Conservation (phyloP, 768 basidiomycete genomes). For the Tulasnella sp. region DNA sequence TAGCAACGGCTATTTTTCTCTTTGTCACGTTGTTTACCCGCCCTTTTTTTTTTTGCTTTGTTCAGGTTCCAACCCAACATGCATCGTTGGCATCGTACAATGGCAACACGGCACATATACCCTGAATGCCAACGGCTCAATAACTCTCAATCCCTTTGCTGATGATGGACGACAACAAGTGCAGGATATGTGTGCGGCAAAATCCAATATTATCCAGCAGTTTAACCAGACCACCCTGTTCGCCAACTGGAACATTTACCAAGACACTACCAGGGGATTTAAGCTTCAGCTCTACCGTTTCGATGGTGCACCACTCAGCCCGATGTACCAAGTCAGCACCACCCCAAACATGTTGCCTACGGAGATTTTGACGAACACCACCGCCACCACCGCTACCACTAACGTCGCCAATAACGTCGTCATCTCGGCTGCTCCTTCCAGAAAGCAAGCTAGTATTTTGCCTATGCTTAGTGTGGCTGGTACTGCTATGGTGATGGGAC, state of each 20-base stretch:
- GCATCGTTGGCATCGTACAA: conserved; percentile 79
- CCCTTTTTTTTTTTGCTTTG: conserved; percentile 7
- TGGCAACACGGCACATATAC: conserved; percentile 83
- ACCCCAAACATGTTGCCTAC: conserved; percentile 87
- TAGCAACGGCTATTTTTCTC: neutral
- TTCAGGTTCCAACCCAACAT: conserved; percentile 71
- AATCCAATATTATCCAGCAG: conserved; percentile 75
- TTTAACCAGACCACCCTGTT: conserved; percentile 74
- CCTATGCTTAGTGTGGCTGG: neutral
- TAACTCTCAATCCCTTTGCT: conserved; percentile 60
- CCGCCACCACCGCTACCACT: conserved; percentile 2
- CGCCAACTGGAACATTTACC: conserved; percentile 59
- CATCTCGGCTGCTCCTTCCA: neutral
- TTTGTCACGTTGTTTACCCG: conserved; percentile 5
- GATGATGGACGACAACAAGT: conserved; percentile 88
- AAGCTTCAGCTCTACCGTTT: conserved; percentile 72
- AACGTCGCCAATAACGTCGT: no score
- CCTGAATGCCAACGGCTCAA: conserved; percentile 67
- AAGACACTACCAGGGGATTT: conserved; percentile 48
- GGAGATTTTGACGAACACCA: conserved; percentile 40
- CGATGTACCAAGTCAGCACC: conserved; percentile 54
- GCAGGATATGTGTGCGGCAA: conserved; percentile 85
- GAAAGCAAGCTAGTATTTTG: neutral
- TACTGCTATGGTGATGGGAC: neutral
- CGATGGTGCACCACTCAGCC: conserved; percentile 70